Percentiles rank a stretch among this genome's conserved stretches.
phyloP scores from a whole-genome alignment of 306 rosid species.

The Cercis canadensis region DNA sequence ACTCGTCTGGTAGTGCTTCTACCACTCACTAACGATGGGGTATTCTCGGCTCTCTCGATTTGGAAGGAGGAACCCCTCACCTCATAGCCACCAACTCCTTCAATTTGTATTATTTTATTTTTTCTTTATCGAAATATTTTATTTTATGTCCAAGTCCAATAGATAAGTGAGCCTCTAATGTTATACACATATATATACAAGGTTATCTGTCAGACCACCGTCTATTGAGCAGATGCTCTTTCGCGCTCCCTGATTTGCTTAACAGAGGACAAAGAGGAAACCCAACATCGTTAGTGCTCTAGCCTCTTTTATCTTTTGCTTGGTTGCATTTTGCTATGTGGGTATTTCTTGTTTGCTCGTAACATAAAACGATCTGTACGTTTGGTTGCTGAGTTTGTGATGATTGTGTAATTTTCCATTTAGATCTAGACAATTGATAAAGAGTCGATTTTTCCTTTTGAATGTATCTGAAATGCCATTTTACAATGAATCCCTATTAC shows the following conservation, averaged over 20 bases:
- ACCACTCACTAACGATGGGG: slow-evolving; percentile 75
- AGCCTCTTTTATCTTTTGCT: slow-evolving; percentile 15
- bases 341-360: background rate
- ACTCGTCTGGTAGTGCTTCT: slow-evolving; percentile 42
- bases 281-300: slow-evolving; percentile 45
- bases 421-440: slow-evolving; percentile 21
- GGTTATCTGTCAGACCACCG: slow-evolving; percentile 20
- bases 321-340: slow-evolving; percentile 10
- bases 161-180: slow-evolving; percentile 24
- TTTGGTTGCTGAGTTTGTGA: background rate
- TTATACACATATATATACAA: slow-evolving; percentile 32
- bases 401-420: slow-evolving; percentile 11
- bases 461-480: background rate
- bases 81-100: slow-evolving; percentile 45
- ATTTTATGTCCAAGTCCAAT: slow-evolving; percentile 19
- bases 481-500: no score
- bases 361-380: slow-evolving; percentile 30
- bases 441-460: background rate
- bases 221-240: slow-evolving; percentile 34
- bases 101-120: background rate
- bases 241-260: slow-evolving; percentile 50
- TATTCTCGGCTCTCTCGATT: slow-evolving; percentile 43
- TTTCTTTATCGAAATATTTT: background rate
- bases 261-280: slow-evolving; percentile 25
- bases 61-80: slow-evolving; percentile 33